Conservation (phyloP, 208 protist species). For the Naegleria gruberi region DNA sequence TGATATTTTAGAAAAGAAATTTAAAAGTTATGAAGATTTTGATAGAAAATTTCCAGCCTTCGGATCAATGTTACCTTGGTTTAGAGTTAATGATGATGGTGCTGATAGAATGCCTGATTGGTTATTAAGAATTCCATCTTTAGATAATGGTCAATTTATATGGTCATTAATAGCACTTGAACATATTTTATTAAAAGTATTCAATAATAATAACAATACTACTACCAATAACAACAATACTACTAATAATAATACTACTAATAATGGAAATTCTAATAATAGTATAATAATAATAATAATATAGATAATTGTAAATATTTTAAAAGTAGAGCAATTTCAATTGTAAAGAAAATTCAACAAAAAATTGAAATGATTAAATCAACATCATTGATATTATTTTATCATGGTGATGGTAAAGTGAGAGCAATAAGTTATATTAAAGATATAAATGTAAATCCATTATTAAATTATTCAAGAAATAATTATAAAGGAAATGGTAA, state of each 20-base stretch:
- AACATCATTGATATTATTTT: slow-evolving; percentile 36
- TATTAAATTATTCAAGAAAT: slow-evolving; percentile 13
- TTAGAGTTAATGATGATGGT: slow-evolving; percentile 32
- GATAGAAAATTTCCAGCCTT: slow-evolving; percentile 35
- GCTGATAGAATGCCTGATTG: slow-evolving; percentile 29
- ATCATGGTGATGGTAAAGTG: slow-evolving; percentile 30
- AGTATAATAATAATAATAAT: not conserved
- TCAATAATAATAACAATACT: not conserved
- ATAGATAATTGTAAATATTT: too few relatives aligned
- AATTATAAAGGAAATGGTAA: slow-evolving; percentile 19
- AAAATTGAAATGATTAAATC: slow-evolving; percentile 24
- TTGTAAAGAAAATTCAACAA: not conserved
- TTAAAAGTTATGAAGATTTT: slow-evolving; percentile 40
- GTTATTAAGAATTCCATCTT: slow-evolving; percentile 29
- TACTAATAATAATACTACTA: too few relatives aligned
- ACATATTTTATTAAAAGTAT: not conserved
- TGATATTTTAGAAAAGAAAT: slow-evolving; percentile 36
- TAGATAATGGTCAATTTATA: slow-evolving; percentile 49
- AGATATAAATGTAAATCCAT: slow-evolving; percentile 30
- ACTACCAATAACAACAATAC: too few relatives aligned
- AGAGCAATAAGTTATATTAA: slow-evolving; percentile 32
- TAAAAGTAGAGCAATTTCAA: not conserved
- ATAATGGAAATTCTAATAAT: too few relatives aligned
- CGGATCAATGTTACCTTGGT: slow-evolving; percentile 44
- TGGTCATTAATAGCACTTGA: slow-evolving; percentile 29